phyloP scores from a whole-genome alignment of 2,329 filamentous ascomycete species.

The Penicillium sp. region DNA sequence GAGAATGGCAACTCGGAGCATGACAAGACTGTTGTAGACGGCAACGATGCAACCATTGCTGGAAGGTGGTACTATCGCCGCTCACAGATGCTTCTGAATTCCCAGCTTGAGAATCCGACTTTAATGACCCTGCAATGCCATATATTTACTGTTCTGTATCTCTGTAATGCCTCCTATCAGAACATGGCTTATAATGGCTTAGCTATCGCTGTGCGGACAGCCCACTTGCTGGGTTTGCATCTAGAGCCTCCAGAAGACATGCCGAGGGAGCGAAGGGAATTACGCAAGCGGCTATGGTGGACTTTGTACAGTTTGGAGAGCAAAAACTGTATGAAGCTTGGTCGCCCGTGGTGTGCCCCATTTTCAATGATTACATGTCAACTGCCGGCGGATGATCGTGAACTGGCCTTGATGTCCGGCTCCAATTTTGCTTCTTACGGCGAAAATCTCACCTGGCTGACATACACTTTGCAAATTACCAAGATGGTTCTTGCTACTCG shows the following conservation, averaged over 20 bases:
- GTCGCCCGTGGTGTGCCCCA: slow-evolving; percentile 41
- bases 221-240: slow-evolving; percentile 49
- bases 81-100: slow-evolving; percentile 41
- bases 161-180: slow-evolving; percentile 47
- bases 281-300: slow-evolving; percentile 54
- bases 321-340: slow-evolving; percentile 46
- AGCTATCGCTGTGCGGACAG: slow-evolving; percentile 42
- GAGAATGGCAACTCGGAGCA: background rate
- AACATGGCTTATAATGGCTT: slow-evolving; percentile 46
- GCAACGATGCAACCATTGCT: slow-evolving; percentile 39
- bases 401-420: slow-evolving; percentile 26
- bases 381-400: slow-evolving; percentile 36
- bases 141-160: slow-evolving; percentile 43
- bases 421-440: slow-evolving; percentile 30
- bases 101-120: slow-evolving; percentile 47
- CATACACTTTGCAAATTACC: slow-evolving; percentile 30
- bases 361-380: slow-evolving; percentile 31
- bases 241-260: slow-evolving; percentile 40
- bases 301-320: slow-evolving; percentile 47
- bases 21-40: slow-evolving; percentile 19
- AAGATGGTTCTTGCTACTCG: slow-evolving; percentile 33
- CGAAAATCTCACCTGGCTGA: slow-evolving; percentile 39
- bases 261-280: slow-evolving; percentile 34
- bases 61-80: slow-evolving; percentile 48
- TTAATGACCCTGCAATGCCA: slow-evolving; percentile 49